Evolutionary conservation across 345 rosid species (phyloP).

Genomic region (Murraya koenigii): DNA sequence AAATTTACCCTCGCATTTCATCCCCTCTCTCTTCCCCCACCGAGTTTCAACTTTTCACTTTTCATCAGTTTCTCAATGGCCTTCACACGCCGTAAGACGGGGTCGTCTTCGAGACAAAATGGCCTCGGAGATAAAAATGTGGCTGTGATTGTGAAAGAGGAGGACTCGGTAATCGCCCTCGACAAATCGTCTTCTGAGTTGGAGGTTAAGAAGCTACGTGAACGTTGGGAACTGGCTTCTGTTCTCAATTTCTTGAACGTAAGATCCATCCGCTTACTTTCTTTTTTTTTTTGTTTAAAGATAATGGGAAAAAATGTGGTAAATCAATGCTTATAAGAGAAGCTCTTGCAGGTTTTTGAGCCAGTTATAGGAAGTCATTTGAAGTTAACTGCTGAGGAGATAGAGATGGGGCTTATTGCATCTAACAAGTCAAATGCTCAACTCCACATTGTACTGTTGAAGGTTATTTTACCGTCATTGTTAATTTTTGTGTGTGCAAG

Average conservation of each 20-base stretch:
- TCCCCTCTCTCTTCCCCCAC: background rate
- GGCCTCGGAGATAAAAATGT: slow-evolving; percentile 2
- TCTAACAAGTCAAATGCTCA: slow-evolving; percentile 47
- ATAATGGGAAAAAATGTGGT: background rate
- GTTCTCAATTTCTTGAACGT: slow-evolving; percentile 81
- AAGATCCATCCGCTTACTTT: slow-evolving; percentile 1
- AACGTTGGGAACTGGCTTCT: slow-evolving; percentile 90
- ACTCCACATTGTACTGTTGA: slow-evolving; percentile 67
- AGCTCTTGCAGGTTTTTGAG: slow-evolving; percentile 59
- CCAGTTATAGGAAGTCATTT: slow-evolving; percentile 50
- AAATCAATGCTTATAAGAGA: background rate
- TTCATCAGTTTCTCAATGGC: slow-evolving; percentile 31
- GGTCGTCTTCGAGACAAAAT: slow-evolving; percentile 5
- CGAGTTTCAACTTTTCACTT: background rate
- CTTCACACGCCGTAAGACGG: slow-evolving; percentile 28
- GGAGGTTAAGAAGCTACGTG: slow-evolving; percentile 55
- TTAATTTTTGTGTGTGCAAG: background rate
- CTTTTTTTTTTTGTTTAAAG: background rate
- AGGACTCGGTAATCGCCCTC: slow-evolving; percentile 17
- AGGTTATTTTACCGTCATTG: slow-evolving; percentile 39
- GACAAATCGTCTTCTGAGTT: slow-evolving; percentile 30
- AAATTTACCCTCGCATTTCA: background rate
- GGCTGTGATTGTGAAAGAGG: background rate
- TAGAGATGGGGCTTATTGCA: slow-evolving; percentile 63
- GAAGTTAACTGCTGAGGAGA: slow-evolving; percentile 70